A percentile compares a stretch with the other conserved stretches of the same genome.
Evolutionary conservation across 2,329 filamentous ascomycete genomes (phyloP).

Genomic region (Penicillium sp.): DNA sequence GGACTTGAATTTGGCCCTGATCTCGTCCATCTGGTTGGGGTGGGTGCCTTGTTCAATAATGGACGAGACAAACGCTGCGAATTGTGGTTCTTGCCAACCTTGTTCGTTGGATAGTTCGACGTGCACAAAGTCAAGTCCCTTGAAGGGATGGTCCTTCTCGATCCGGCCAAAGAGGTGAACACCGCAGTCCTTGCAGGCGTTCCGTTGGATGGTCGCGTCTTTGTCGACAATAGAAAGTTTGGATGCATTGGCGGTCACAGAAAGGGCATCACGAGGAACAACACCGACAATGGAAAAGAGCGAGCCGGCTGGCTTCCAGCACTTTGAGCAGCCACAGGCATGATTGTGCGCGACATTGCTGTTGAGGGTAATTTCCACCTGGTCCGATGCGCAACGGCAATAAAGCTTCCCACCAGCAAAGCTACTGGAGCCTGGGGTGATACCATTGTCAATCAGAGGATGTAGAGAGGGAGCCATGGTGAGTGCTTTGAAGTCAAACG

Average conservation of each 20-base stretch:
- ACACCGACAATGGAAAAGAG: constrained; percentile 64
- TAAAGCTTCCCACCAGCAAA: constrained; percentile 59
- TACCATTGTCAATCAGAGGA: constrained; percentile 60
- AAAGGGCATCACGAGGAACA: constrained; percentile 53
- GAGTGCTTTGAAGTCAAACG: constrained; percentile 7
- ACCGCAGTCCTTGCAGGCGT: constrained; percentile 60
- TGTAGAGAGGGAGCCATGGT: constrained; percentile 50
- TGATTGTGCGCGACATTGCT: constrained; percentile 65
- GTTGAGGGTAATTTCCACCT: constrained; percentile 56
- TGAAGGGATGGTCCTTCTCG: constrained; percentile 61
- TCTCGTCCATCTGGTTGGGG: constrained; percentile 52
- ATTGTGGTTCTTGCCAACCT: constrained; percentile 70
- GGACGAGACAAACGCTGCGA: constrained; percentile 64
- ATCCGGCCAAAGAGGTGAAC: constrained; percentile 64
- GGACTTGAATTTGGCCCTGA: constrained; percentile 52
- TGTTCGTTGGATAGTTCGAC: constrained; percentile 56
- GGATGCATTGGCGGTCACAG: constrained; percentile 54
- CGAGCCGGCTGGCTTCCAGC: constrained; percentile 64
- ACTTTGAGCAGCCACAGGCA: constrained; percentile 67
- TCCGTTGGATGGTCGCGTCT: constrained; percentile 56
- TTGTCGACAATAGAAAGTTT: constrained; percentile 58
- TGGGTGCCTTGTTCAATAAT: constrained; percentile 66
- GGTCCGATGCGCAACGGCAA: constrained; percentile 57
- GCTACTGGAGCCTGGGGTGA: constrained; percentile 53
- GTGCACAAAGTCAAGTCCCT: constrained; percentile 67